These are phyloP conservation scores for Cenchrus americanus DNA, from an alignment of 176 grass and related monocot genomes.

Conservation along the genomic window DNA sequence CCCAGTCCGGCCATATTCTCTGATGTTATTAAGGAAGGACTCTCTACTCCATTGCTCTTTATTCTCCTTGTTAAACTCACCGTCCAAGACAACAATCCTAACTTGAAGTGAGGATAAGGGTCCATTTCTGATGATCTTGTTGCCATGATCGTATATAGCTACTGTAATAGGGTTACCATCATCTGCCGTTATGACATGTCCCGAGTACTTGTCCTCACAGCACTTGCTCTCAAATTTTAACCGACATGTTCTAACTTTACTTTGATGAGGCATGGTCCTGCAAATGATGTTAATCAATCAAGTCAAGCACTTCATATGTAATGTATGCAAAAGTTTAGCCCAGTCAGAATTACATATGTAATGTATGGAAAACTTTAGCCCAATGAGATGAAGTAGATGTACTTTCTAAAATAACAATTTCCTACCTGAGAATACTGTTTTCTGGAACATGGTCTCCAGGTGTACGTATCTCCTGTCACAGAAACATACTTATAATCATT, in stretches of 20 bases:
- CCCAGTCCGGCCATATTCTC: slow-evolving; percentile 24
- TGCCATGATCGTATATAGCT: slow-evolving; percentile 24
- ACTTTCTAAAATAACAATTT: background rate
- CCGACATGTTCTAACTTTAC: background rate
- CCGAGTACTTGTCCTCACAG: background rate
- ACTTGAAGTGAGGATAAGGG: slow-evolving; percentile 39
- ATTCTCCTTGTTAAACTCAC: slow-evolving; percentile 40
- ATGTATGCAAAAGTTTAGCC: no score
- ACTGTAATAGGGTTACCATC: slow-evolving; percentile 9
- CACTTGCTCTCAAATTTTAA: slow-evolving; percentile 20
- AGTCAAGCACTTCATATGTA: background rate
- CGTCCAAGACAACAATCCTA: slow-evolving; percentile 35
- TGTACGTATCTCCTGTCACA: slow-evolving; percentile 9
- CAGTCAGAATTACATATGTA: background rate
- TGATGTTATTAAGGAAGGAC: background rate
- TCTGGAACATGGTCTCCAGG: background rate
- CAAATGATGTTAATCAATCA: background rate
- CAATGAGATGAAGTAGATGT: background rate
- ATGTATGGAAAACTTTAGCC: background rate
- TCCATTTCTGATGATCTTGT: slow-evolving; percentile 1
- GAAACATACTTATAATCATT: background rate
- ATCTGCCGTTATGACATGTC: slow-evolving; percentile 5
- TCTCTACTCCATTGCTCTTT: slow-evolving; percentile 33
- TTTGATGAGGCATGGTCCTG: background rate
- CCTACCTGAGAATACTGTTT: background rate